These are phyloP conservation scores for Fusarium luffae DNA, from an alignment of 2,329 filamentous ascomycete genomes.

Conservation along the genomic window DNA sequence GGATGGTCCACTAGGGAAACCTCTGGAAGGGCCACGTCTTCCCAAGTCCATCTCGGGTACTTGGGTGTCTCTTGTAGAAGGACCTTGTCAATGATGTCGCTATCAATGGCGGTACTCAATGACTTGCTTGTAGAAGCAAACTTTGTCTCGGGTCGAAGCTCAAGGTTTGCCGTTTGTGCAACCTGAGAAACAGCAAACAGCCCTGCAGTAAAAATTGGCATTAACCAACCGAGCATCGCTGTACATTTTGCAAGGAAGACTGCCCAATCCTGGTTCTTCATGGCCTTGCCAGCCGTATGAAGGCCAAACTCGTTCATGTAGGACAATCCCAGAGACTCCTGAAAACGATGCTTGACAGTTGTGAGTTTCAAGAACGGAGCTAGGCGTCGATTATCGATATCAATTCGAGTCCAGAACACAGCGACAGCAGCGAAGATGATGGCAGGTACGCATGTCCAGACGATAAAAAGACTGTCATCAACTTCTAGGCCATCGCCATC, in stretches of 20 bases:
- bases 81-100: conserved; percentile 31
- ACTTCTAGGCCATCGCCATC: conserved; percentile 34
- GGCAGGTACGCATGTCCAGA: conserved; percentile 46
- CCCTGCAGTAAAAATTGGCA: conserved; percentile 47
- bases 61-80: conserved; percentile 36
- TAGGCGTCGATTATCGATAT: conserved; percentile 43
- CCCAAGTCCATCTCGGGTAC: conserved; percentile 45
- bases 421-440: conserved; percentile 36
- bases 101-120: conserved; percentile 21
- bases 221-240: conserved; percentile 45
- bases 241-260: conserved; percentile 45
- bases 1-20: conserved; percentile 32
- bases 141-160: conserved; percentile 37
- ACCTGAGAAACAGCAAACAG: conserved; percentile 42
- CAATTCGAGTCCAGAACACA: conserved; percentile 42
- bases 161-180: conserved; percentile 29
- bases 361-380: conserved; percentile 44
- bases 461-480: conserved; percentile 32
- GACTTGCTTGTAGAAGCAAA: conserved; percentile 41
- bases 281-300: conserved; percentile 40
- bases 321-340: conserved; percentile 42
- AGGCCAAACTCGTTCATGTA: conserved; percentile 47
- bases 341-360: conserved; percentile 35
- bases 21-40: conserved; percentile 42
- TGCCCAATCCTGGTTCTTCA: conserved; percentile 42